Base-by-base conservation (phyloP, 2,329 filamentous ascomycete genomes). In the Fusarium falciforme region DNA sequence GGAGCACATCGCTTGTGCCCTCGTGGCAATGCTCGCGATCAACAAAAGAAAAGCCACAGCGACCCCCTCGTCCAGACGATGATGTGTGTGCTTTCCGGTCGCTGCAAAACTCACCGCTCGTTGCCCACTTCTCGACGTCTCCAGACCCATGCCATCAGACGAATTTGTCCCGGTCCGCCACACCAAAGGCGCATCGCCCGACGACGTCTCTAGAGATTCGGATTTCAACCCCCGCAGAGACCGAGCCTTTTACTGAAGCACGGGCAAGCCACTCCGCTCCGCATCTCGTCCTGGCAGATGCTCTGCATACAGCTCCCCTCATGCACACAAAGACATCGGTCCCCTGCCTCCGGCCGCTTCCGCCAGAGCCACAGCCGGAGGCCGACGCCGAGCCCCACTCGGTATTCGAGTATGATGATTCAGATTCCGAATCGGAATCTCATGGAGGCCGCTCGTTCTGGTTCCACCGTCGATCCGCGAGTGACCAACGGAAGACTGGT, bases 371-470 rank as follows among this genome's bases (percentile, higher is more conserved):
- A 20, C 77, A 78, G 54, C 68, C 67, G 7, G 75, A 75, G 54
- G 49, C 52, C 40, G 65, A 64, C 29, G 44, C 31, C 52, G 75
- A 76, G 58, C 72, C 76, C 11, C 78, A 83, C n/a, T 88, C 87
- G 3, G 84, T 88, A 27, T 89, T 89, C 69, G 87, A 88, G 49
- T 74, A 82, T 16, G 86, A 88, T 75, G 86, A 88, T 67, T 79
- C 78, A 16, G 85, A 86, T 74, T 78, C 78, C 14, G 85, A 86
- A 75, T 78, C 78, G 73, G 74, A 77, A 27, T 65, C 65, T 5
- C 66, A 77, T 35, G 71, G 65, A 4, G 67, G 72, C n/a, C 80
- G 82, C 6, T 80, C 85, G 20, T 85, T 87, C 62, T 85, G 84
- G 20, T 83, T 88, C 66, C 83, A 84, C 71, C 82, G 79, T 64